Evolutionary conservation across 2,329 filamentous ascomycete species (phyloP).

Genomic region (Laburnicola sp.): DNA sequence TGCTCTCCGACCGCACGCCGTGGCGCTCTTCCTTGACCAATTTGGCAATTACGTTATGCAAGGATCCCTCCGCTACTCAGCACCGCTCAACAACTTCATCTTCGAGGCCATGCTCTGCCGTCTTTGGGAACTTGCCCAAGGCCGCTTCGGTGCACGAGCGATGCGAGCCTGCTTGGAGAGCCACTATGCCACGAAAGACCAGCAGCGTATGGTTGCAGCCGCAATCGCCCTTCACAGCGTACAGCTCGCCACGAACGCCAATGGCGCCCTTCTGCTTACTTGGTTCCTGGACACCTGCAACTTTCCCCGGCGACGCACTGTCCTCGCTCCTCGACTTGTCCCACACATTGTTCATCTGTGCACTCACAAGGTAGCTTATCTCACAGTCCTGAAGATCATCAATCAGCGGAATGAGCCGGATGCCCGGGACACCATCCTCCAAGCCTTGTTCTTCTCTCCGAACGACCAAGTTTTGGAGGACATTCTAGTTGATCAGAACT

Average conservation of each 20-base stretch:
- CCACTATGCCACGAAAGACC: conserved; percentile 91
- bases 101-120: conserved; percentile 95
- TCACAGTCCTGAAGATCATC: conserved; percentile 96
- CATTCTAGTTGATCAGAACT: conserved; percentile 87
- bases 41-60: conserved; percentile 99
- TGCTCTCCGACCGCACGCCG: conserved; percentile 79
- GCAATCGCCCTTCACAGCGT: conserved; percentile 96
- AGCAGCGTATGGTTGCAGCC: conserved; percentile 91
- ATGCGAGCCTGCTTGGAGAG: conserved; percentile 97
- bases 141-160: conserved; percentile 89
- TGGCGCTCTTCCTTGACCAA: conserved; percentile 93
- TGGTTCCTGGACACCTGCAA: conserved; percentile 99
- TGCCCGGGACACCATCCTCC: conserved; percentile 84
- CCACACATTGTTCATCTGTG: conserved; percentile 93
- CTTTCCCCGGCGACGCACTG: conserved; percentile 86
- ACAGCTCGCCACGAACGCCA: conserved; percentile 92
- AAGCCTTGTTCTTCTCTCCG: conserved; percentile 87
- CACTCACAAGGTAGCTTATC: conserved; percentile 97
- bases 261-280: conserved; percentile 88
- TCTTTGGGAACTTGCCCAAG: conserved; percentile 92
- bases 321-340: conserved; percentile 87
- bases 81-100: conserved; percentile 92
- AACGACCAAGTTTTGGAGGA: conserved; percentile 86
- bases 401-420: conserved; percentile 96
- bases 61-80: conserved; percentile 88